These are phyloP conservation scores for Vitis amurensis DNA, from an alignment of 164 flowering plant genomes.

Conservation along the genomic window DNA sequence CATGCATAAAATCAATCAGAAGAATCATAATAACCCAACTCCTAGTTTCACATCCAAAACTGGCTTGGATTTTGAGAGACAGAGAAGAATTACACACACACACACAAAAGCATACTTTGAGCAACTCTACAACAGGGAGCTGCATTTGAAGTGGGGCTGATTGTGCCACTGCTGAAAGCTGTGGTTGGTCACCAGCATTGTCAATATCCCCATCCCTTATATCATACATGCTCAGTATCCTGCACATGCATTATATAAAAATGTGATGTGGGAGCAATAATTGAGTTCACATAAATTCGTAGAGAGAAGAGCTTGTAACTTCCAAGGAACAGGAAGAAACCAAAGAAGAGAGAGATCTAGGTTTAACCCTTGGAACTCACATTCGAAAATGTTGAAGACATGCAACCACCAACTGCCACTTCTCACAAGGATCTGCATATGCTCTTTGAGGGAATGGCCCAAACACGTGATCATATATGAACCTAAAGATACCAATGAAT, in stretches of 20 bases:
- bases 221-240: conserved; percentile 85
- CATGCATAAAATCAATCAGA: not conserved
- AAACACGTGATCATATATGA: conserved; percentile 91
- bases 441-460: conserved; percentile 97
- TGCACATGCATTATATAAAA: conserved; percentile 26
- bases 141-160: conserved; percentile 67
- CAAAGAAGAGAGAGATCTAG: not conserved
- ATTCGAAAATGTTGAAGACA: conserved; percentile 91
- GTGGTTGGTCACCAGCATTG: conserved; percentile 47
- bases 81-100: not conserved
- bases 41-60: not conserved
- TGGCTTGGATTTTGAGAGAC: not conserved
- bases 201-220: conserved; percentile 80
- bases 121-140: conserved; percentile 80
- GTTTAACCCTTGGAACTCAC: conserved; percentile 43
- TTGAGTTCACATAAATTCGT: not conserved
- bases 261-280: not conserved
- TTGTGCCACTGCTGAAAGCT: conserved; percentile 37
- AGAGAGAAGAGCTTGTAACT: not conserved
- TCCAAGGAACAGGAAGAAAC: not conserved
- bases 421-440: conserved; percentile 91
- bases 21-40: not conserved
- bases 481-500: conserved; percentile 89
- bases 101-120: conserved; percentile 55
- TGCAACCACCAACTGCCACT: conserved; percentile 92